Base-by-base conservation (phyloP, 148 eudicot genomes). In the Vaccinium darrowii region DNA sequence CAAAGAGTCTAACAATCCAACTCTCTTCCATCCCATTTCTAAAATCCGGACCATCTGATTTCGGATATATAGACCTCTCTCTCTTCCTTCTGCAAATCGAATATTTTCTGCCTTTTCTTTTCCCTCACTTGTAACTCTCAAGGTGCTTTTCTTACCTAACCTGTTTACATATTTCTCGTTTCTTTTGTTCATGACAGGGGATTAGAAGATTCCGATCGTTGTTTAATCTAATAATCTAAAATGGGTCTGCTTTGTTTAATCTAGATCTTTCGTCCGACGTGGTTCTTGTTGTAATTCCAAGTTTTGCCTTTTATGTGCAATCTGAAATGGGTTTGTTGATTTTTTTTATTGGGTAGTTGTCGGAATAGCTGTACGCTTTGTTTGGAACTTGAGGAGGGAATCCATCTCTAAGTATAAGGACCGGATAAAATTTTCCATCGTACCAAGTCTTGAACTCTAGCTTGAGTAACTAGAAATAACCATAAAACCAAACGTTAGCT, bases 41-140 rank as follows among this genome's bases (percentile, higher is more conserved):
- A 23, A 23, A 65, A 65, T 65, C 72, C 72, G 72, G 33, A 7
- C 16, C 85, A 80, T 63, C 79, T 85, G 88, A 81, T 80, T 80
- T 86, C 85, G 85, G 84, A 71, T 87, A 86, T 89, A 85, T 86
- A 85, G 87, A 13, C 25, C 83, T 77, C 73, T 84, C 80, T 74
- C 0, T 25, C 39, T 69, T 2, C 27, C 39, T 69, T 13, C 74
- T 69, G 43, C 6, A 5, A 27, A 63, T 84, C 74, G 65, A 63
- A 36, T 80, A 58, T 80, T 84, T 56, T 27, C 16, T 69, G 60
- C 75, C 62, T 27, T 36, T 21, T 53, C 62, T 1, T 30, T 27
- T 30, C 79, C 81, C 52, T 27, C 19, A 23, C 76, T 27, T 25
- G 74, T 27, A 25, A 62, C 84, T 81, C 52, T 51, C 73, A 4